Base-by-base conservation (phyloP, 257 asterid genomes). In the Solanum arcanum region DNA sequence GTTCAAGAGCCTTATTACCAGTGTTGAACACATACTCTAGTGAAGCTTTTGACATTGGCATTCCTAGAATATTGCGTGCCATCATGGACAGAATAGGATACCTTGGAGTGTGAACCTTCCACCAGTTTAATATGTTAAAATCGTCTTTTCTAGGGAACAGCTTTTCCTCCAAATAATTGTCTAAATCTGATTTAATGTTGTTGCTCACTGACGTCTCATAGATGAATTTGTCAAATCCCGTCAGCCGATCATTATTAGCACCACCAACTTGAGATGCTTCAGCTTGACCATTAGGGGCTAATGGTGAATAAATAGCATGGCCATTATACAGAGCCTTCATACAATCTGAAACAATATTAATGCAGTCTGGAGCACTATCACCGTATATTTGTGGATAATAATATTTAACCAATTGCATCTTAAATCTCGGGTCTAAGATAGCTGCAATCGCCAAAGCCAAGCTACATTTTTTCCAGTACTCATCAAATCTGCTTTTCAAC, bases 381-480 rank as follows among this genome's bases (percentile, higher is more conserved):
- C 95, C 98, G 72, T 95, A 97, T 80, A 97, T 95, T 86, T 92
- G 96, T 20, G 97, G 96, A 87, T 97, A 97, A 91, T 94, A 97
- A 83, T 91, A 97, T 88, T 97, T 97, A 42, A 97, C 99, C 86
- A 95, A 89, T 86, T 92, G 94, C 99, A 95, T 97, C 93, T 97
- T 97, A 90, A 81, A 97, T 42, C 95, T 91, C 1, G 99, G 99
- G 88, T 95, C 99, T 89, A 97, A 90, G 89, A 97, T 93, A 46
- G 98, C 96, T 49, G 99, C 98, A 88, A 97, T 91, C n/a, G 99
- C 97, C 96, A 97, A 92, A 70, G 96, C 95, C 94, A 97, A 91
- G 93, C 99, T 97, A 93, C 99, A 95, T 90, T 95, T 95, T 90
- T 95, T 94, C 99, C 99, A 97, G 91, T 95, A 97, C 27, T 95